These are phyloP conservation scores for Paecilomyces niveus DNA, from an alignment of 2,329 filamentous ascomycete species.

Conservation along the genomic window DNA sequence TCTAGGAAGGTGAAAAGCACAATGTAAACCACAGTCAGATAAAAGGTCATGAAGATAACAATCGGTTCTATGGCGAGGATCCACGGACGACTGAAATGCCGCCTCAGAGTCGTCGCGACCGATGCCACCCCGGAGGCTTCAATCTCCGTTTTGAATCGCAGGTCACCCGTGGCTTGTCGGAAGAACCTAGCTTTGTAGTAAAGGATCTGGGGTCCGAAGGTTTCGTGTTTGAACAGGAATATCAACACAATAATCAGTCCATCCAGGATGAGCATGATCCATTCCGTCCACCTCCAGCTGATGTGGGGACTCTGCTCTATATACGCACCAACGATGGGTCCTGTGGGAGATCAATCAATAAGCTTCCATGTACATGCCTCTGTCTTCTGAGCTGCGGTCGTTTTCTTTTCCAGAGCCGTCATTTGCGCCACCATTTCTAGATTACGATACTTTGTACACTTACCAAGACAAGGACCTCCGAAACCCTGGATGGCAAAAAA, in stretches of 20 bases:
- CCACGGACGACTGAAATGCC: conserved; percentile 1
- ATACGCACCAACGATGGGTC: conserved; percentile 38
- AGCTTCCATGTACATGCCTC: not conserved
- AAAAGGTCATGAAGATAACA: conserved; percentile 11
- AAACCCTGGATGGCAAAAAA: conserved; percentile 42
- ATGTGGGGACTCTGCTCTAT: conserved; percentile 30
- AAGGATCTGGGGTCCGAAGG: not conserved
- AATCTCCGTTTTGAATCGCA: not conserved
- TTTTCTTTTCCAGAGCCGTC: too few species aligned
- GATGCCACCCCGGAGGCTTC: not conserved
- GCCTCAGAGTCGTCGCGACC: not conserved
- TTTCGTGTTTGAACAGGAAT: conserved; percentile 2
- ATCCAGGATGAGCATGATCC: conserved; percentile 1
- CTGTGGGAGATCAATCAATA: not conserved
- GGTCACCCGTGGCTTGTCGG: conserved; percentile 4
- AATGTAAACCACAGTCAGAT: conserved; percentile 15
- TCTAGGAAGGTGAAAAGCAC: conserved; percentile 17
- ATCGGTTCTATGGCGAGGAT: conserved; percentile 8
- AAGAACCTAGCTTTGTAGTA: conserved; percentile 3
- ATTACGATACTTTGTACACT: not conserved
- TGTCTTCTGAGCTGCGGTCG: not conserved
- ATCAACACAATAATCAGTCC: not conserved
- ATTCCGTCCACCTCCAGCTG: conserved; percentile 21
- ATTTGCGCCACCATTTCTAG: not conserved
- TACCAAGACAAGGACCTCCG: conserved; percentile 24